Base-by-base conservation (phyloP, 495 filamentous ascomycete genomes). In the Tuber borchii region DNA sequence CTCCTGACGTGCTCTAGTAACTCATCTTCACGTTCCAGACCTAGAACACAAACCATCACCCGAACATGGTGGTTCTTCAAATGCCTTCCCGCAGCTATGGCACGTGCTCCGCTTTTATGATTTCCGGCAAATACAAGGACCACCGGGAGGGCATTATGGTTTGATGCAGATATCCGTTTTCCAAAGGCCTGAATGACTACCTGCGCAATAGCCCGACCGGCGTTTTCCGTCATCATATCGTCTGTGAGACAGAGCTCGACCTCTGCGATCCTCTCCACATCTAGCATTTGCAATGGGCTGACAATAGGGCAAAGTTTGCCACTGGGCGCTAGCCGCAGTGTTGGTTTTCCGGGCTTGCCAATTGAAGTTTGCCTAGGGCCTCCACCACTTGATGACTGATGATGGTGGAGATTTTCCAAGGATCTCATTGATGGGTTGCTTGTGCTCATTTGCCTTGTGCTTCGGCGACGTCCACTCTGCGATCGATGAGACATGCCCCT, bases 221-320 rank as follows among this genome's bases (percentile, higher is more conserved):
- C 92, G 82, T 95, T 97, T 82, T 97, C 95, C 0, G 93, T 90
- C 84, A 97, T 91, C 81, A 97, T 90, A 71, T 95, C 92, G 81
- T 95, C 92, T 0, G 91, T 91, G 68, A 99, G 85, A 7, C 93
- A 93, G 76, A 95, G 89, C 76, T 97, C 93, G 39, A 90, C 88
- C 61, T 92, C 89, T 0, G 93, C 93, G 72, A 94, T 90, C 78
- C 94, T 93, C 84, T 99, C 95, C 39, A 97, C 88, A 76, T 95
- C 93, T 45, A 95, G 88, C 86, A 96, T 94, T 81, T 95, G 93
- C 45, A 94, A 84, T 26, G 94, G 92, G 71, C 90, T 92, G 74
- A 97, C 89, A 20, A 91, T 89, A 70, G 95, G 93, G 76, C 95
- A 92, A 75, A 88, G 89, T 51, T 90, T 86, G 81, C 92, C 91